phyloP scores from a whole-genome alignment of 1,284 basidiomycete species.

The Leccinum subrobustum region DNA sequence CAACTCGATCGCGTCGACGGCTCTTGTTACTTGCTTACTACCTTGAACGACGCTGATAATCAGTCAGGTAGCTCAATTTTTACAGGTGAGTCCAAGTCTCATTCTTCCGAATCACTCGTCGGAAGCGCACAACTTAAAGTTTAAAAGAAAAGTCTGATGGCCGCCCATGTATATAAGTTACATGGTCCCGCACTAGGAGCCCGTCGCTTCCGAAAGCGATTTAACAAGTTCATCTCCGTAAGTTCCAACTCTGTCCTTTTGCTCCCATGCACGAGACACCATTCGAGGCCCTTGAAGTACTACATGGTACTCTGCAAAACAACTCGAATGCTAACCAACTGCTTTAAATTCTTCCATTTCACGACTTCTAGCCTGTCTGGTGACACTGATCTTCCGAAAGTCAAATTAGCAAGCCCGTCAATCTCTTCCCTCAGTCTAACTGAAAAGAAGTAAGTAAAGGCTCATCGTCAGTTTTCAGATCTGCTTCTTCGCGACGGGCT shows the following conservation, averaged over 20 bases:
- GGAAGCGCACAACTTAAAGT: background rate
- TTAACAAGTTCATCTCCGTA: background rate
- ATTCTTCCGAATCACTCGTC: background rate
- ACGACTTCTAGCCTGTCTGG: background rate
- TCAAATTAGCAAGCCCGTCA: background rate
- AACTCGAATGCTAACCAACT: background rate
- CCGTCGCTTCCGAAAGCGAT: constrained; percentile 13
- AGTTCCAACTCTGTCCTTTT: background rate
- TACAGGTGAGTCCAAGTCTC: background rate
- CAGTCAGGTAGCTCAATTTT: background rate
- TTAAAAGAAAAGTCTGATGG: background rate
- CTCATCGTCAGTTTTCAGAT: too few relatives aligned
- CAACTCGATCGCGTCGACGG: background rate
- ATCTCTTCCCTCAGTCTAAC: background rate
- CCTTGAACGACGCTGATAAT: background rate
- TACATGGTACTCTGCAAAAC: too few relatives aligned
- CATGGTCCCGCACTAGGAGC: background rate
- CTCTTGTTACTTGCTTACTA: background rate
- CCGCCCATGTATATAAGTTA: background rate
- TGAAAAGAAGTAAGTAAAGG: background rate
- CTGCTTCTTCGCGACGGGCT: too few relatives aligned
- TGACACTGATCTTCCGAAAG: background rate
- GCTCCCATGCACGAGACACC: background rate
- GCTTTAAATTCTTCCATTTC: background rate
- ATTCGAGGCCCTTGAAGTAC: background rate